Base-by-base conservation (phyloP, 2,329 filamentous ascomycete species). In the Claviceps maximensis region DNA sequence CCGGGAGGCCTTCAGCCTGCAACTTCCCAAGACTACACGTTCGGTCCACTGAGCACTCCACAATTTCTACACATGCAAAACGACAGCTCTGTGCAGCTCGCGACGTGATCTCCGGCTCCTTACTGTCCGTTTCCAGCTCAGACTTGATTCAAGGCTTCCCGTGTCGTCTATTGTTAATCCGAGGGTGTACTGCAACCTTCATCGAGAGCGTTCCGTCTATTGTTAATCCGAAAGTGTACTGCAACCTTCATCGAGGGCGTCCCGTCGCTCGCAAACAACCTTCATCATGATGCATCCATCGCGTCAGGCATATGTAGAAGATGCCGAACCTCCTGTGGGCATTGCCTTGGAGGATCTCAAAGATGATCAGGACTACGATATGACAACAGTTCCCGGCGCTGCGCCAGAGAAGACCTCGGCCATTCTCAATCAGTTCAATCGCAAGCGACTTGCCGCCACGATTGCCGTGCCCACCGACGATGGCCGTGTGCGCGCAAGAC, bases 381-480 rank as follows among this genome's bases (percentile, higher is more conserved):
- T 95, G 51, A 84, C 84, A 25, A 74, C 81, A 33, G 71, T 74
- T 3, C 76, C 79, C 21, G 87, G 86, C 47, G 82, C 85, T 47
- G 80, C 84, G 8, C 80, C 87, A 4, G 87, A 93, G 65, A 89
- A 88, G 66, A 89, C 89, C 3, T 90, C 88, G 2, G 88, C 87
- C 15, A 83, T 96, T 52, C 74, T 94, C 21, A 84, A 81, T 36
- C 90, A 97, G 66, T 93, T 98, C 68, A 86, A 89, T 62, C 87
- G 91, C 56, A 96, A 95, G 70, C 83, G 89, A 63, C 80, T 89
- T 63, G 90, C 89, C 12, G 89, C 89, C 19, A 86, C 86, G 12
- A 87, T 97, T 60, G 85, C 87, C 13, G 93, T 98, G 3, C 93
- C 91, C 0, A 98, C 94, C 52, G 90, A 96, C 66, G 93, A 98